phyloP scores from a whole-genome alignment of 164 flowering plant species.

The Cinnamomum micranthum region DNA sequence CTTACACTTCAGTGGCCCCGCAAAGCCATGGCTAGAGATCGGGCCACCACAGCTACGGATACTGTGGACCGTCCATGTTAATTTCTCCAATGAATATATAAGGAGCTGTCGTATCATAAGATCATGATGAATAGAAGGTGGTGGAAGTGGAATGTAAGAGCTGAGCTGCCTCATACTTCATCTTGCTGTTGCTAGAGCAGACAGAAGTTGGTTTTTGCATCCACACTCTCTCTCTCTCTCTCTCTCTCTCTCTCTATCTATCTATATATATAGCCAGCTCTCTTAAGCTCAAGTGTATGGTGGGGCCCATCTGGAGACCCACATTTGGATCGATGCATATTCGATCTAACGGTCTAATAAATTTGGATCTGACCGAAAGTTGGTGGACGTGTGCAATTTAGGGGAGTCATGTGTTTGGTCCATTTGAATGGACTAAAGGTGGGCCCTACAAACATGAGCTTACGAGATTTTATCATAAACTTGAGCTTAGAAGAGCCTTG shows the following conservation, averaged over 20 bases:
- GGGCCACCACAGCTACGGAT: constrained; percentile 39
- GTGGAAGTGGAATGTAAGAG: constrained; percentile 5
- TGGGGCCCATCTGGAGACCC: no score
- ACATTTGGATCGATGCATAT: no score
- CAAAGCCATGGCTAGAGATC: constrained; percentile 74
- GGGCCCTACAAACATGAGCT: no score
- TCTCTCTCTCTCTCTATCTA: constrained; percentile 14
- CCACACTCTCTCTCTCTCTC: constrained; percentile 33
- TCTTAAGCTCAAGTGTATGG: no score
- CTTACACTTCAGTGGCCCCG: constrained; percentile 65
- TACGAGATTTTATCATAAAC: no score
- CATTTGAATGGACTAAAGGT: no score
- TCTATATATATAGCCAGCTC: no score
- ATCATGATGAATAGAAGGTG: not conserved
- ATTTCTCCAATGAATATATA: constrained; percentile 45
- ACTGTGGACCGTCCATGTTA: constrained; percentile 47
- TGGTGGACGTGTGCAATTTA: no score
- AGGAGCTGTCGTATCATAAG: constrained; percentile 39
- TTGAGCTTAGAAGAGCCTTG: no score
- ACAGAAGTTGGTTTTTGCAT: constrained; percentile 49
- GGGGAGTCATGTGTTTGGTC: no score
- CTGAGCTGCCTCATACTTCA: constrained; percentile 11
- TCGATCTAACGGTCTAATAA: no score
- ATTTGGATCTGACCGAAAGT: no score
- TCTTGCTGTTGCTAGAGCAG: constrained; percentile 10